A percentile compares a stretch with the other conserved stretches of the same genome.
Conservation (phyloP, 1,139 yeast genomes). For the Pichia sp. region DNA sequence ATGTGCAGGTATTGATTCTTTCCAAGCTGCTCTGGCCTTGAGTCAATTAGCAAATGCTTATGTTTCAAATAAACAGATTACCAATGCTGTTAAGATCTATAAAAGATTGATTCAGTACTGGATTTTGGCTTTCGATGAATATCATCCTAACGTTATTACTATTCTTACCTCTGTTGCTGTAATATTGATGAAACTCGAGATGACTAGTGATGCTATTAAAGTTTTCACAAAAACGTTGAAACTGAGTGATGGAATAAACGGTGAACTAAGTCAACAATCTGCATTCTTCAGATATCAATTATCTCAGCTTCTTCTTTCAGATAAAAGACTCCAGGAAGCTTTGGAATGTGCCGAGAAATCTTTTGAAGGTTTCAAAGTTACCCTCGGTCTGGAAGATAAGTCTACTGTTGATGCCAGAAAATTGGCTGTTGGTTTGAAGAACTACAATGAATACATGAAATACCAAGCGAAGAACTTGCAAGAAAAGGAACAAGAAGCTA, state of each 20-base stretch:
- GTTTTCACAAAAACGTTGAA: slow-evolving; percentile 49
- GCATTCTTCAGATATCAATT: slow-evolving; percentile 60
- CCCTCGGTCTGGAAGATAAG: slow-evolving; percentile 58
- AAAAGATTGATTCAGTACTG: slow-evolving; percentile 58
- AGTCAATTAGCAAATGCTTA: slow-evolving; percentile 75
- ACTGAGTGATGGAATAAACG: slow-evolving; percentile 35
- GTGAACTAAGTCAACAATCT: slow-evolving; percentile 53
- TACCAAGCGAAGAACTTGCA: slow-evolving; percentile 23
- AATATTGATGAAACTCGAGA: slow-evolving; percentile 51
- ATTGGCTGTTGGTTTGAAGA: slow-evolving; percentile 51
- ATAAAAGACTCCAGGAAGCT: slow-evolving; percentile 52
- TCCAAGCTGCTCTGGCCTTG: slow-evolving; percentile 68
- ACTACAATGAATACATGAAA: slow-evolving; percentile 32
- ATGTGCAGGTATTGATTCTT: slow-evolving; percentile 73
- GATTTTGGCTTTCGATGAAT: slow-evolving; percentile 47
- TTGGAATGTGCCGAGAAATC: slow-evolving; percentile 49
- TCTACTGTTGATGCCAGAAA: slow-evolving; percentile 60
- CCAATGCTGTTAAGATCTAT: slow-evolving; percentile 60
- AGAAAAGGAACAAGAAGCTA: slow-evolving; percentile 19
- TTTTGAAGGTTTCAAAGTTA: slow-evolving; percentile 48
- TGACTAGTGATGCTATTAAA: slow-evolving; percentile 42
- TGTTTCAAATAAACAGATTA: slow-evolving; percentile 51
- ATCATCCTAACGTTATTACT: slow-evolving; percentile 67
- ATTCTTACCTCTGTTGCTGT: slow-evolving; percentile 64
- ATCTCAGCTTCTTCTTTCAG: slow-evolving; percentile 58